phyloP scores from a whole-genome alignment of 202 grass and related monocot species.

The Schoenoplectus triqueter region DNA sequence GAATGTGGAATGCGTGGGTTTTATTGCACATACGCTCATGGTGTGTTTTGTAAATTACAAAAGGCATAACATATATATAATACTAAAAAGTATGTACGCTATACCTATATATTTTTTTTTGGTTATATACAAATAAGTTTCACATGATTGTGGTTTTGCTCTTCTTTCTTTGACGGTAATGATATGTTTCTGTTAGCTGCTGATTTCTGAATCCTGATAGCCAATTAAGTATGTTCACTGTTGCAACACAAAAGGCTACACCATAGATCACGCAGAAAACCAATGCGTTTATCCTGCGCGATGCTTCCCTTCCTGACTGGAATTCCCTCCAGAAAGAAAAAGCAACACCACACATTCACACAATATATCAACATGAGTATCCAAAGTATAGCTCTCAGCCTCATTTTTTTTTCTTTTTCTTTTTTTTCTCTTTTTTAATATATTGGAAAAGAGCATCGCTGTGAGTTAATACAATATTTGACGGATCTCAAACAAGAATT shows the following conservation, averaged over 20 bases:
- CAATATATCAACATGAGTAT: too few relatives aligned
- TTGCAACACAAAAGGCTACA: not conserved
- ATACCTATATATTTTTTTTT: not conserved
- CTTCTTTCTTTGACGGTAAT: not conserved
- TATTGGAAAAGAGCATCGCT: too few relatives aligned
- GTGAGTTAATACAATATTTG: not conserved
- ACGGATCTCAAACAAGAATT: not conserved
- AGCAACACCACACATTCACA: too few relatives aligned
- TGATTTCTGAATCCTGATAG: not conserved
- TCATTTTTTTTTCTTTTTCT: too few relatives aligned
- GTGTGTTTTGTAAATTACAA: constrained; percentile 22
- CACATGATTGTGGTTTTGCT: constrained; percentile 1
- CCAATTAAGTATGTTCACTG: not conserved
- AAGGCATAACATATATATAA: not conserved
- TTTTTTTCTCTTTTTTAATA: too few relatives aligned
- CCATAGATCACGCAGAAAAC: too few relatives aligned
- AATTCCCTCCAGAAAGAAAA: too few relatives aligned
- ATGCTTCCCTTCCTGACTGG: too few relatives aligned
- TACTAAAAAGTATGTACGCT: not conserved
- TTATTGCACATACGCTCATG: constrained; percentile 19
- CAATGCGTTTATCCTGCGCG: too few relatives aligned
- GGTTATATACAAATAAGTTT: constrained; percentile 3
- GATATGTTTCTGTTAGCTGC: not conserved
- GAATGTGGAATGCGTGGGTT: constrained; percentile 17
- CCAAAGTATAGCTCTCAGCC: too few relatives aligned